Evolutionary conservation across 768 basidiomycete species (phyloP).

Genomic region (Calocera cornea): DNA sequence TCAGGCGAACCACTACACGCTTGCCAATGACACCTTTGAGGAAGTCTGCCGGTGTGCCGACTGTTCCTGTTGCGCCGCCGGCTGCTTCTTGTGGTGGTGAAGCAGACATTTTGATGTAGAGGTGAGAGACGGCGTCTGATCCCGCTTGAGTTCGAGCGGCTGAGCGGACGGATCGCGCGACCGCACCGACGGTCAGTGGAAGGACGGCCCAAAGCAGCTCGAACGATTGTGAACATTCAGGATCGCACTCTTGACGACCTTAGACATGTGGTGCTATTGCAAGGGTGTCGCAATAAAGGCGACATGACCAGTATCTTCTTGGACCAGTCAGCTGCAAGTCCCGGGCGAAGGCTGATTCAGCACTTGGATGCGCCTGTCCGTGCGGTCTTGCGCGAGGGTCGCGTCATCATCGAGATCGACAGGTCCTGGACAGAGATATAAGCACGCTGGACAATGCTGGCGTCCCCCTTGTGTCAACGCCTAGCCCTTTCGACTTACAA

Average conservation of each 20-base stretch:
- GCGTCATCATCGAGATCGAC: not conserved
- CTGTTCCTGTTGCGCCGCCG: constrained; percentile 27
- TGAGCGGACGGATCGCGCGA: not conserved
- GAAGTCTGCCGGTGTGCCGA: constrained; percentile 85
- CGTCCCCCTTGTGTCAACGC: no score
- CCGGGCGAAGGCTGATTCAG: not conserved
- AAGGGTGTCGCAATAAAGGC: not conserved
- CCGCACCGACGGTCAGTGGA: no score
- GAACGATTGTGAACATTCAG: no score
- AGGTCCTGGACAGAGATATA: not conserved
- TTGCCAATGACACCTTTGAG: constrained; percentile 95
- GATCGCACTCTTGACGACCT: not conserved
- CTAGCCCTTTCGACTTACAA: not conserved
- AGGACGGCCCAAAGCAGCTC: no score
- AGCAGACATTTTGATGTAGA: not conserved
- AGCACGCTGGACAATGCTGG: not conserved
- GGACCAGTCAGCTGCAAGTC: not conserved
- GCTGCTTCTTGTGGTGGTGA: constrained; percentile 32
- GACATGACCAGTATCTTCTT: not conserved
- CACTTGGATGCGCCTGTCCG: not conserved
- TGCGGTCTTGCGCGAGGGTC: not conserved
- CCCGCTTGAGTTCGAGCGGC: not conserved
- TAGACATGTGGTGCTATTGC: not conserved
- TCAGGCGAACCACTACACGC: constrained; percentile 78
- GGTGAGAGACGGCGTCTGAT: not conserved